Evolutionary conservation across 345 rosid species (phyloP), one percentile per base, ranked within the genome.

Genomic region (Acer yangbiense): DNA sequence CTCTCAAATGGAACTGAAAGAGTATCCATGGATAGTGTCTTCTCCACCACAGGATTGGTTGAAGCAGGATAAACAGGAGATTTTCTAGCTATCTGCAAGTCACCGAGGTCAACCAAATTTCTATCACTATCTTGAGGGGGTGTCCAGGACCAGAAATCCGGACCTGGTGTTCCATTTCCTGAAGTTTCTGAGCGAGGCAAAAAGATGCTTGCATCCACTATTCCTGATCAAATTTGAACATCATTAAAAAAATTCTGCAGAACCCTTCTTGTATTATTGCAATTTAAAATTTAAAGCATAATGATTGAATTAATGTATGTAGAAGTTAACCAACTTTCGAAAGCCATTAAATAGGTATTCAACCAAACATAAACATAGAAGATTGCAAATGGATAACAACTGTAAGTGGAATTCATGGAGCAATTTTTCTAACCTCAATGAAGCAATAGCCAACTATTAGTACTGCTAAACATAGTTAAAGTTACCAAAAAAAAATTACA

Each of bases 101-200:
- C 80, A 16, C 61, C 46, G 4, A 9, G 55, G 67, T 46, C 80
- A 76, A 50, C 77, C 7, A 78, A 64, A 69, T 39, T 82, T 23
- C 69, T 60, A 27, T 81, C 88, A 41, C 68, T 78, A 16, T 54
- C 82, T 50, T 81, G 72, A 81, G 94, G 91, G 69, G 98, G 98
- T 1, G 90, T 73, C 98, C 98, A 92, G 9, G 97, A 90, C 98
- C 98, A 95, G 85, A 95, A 95, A 77, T 95, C 98, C 0, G 98
- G 98, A 72, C 98, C 97, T 32, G 98, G 97, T 29, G 89, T 86
- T 77, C 68, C 84, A 18, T 82, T 77, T 32, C 88, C 88, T 64
- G 97, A 81, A 61, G 79, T 76, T 69, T 83, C 87, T 0, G 91
- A 76, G 43, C 48, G 43, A 66, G 93, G 85, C 67, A 89, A 81